phyloP scores from a whole-genome alignment of 2,329 filamentous ascomycete species.

The Xylaria sp. region DNA sequence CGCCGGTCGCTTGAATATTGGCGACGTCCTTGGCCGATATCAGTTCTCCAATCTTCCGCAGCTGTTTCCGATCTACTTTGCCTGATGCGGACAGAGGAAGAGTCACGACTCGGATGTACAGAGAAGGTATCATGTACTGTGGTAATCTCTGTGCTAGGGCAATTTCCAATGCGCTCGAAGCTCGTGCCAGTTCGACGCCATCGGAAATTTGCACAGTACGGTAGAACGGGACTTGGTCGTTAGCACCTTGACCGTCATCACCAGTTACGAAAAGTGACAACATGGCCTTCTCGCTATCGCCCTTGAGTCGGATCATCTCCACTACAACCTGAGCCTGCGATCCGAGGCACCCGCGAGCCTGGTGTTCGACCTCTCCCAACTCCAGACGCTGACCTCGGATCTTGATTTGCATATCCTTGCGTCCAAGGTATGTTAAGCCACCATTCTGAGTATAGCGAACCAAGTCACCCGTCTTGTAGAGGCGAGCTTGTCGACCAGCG shows the following conservation, averaged over 20 bases:
- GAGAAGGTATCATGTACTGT: not conserved
- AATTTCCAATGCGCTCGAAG: not conserved
- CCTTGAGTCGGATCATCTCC: not conserved
- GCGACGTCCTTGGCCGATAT: not conserved
- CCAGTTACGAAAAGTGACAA: not conserved
- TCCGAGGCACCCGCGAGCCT: not conserved
- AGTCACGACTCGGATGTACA: not conserved
- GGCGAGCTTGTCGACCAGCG: not conserved
- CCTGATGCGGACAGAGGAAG: not conserved
- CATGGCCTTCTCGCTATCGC: not conserved
- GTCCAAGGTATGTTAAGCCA: not conserved
- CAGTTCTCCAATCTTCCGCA: not conserved
- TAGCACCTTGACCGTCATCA: not conserved
- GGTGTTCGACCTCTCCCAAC: slow-evolving; percentile 1
- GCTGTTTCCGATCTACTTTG: not conserved
- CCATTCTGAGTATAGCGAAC: not conserved
- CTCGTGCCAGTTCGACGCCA: not conserved
- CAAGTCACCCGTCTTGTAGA: slow-evolving; percentile 7
- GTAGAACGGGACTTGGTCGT: not conserved
- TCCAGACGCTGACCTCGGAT: slow-evolving; percentile 5
- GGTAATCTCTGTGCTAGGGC: not conserved
- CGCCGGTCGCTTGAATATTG: not conserved
- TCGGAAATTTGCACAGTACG: not conserved
- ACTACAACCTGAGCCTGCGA: not conserved
- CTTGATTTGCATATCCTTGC: slow-evolving; percentile 12